Evolutionary conservation across 1,284 basidiomycete genomes (phyloP), one percentile per base, ranked within the genome.

Genomic region (Tilletia horrida): DNA sequence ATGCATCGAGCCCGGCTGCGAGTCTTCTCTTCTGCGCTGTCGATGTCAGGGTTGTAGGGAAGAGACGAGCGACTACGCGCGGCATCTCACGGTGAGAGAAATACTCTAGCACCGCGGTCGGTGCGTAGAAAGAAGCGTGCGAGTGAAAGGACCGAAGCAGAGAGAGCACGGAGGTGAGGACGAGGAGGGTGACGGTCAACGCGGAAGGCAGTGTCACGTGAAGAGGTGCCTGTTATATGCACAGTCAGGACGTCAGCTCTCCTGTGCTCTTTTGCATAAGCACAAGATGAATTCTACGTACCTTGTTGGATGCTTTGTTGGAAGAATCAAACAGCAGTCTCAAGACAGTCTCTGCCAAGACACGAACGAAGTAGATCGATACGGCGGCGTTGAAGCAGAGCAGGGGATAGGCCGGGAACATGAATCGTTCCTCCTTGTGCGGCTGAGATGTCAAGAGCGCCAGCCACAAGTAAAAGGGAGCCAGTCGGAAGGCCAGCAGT

Each of bases 381-480:
- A 94, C 89, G 2, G 92, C 92, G 0, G 93, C 95, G 82, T 97
- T 97, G 84, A 98, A 91, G 81, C 91, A 92, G 64, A 98, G 84
- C 55, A 97, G 84, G 0, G 93, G 90, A 83, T 97, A 98, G 1
- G 88, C 89, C 0, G 96, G 95, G 83, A 89, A 98, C 89, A 98
- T 91, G 85, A 99, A 98, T 27, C 96, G 86, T 82, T 98, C 96
- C 83, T 99, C 96, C 84, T 98, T 98, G 84, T 98, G 96, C 4
- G 90, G 84, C 83, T 98, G 96, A 1, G 85, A 71, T 8, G 87
- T 88, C 71, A 99, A 84, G 71, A 96, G 88, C 2, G 82, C 86
- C 61, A 90, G 79, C 94, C 96, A 98, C 31, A 97, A 75, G 83
- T 98, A 97, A 76, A 95, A 87, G 0, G 93, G 93, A 6, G 87